Evolutionary conservation across 768 basidiomycete genomes (phyloP), one percentile per base, ranked within the genome.

Genomic region (Lactifluus echinatus): DNA sequence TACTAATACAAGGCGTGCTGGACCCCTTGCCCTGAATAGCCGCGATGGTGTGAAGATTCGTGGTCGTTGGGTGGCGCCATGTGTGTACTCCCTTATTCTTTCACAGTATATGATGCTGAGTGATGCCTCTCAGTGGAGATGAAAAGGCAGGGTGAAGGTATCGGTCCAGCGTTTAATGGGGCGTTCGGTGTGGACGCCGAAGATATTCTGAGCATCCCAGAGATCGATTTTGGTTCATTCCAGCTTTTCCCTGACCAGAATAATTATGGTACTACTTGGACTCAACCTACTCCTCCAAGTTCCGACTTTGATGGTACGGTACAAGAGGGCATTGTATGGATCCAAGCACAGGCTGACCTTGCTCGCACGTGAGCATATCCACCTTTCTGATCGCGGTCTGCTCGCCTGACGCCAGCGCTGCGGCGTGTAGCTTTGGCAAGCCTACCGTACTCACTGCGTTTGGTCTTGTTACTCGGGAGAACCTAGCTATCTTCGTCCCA

Each of bases 221-320:
- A 52, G 29, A 71, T 75, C 50, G 71, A 68, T 54, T 71, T 72
- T 40, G 67, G 65, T 37, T 67, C 71, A 39, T 73, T 74, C 68
- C 73, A 73, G 64, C 48, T 72, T 44, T 71, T 72, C 64, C 73
- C 73, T 11, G 73, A 74, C 53, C 71, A 73, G 64, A 63, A 65
- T 44, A 57, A 57, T 44, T 74, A 74, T 63, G 55, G 26, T 21
- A 14, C 59, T 21, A n/a, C 47, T 17, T 52, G 56, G 36, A 45
- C 55, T 28, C 56, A 43, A 26, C 19, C 34, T 33, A 34, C 28
- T 33, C 21, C 54, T 10, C 54, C 61, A 33, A 47, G 48, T 11
- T 15, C 45, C 40, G 47, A 53, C 49, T 64, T 66, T 21, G 50
- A 55, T 43, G 59, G 66, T 33, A 65, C 68, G 1, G 60, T 74